Base-by-base conservation (phyloP, 2,329 filamentous ascomycete species). In the Fusarium sp. region DNA sequence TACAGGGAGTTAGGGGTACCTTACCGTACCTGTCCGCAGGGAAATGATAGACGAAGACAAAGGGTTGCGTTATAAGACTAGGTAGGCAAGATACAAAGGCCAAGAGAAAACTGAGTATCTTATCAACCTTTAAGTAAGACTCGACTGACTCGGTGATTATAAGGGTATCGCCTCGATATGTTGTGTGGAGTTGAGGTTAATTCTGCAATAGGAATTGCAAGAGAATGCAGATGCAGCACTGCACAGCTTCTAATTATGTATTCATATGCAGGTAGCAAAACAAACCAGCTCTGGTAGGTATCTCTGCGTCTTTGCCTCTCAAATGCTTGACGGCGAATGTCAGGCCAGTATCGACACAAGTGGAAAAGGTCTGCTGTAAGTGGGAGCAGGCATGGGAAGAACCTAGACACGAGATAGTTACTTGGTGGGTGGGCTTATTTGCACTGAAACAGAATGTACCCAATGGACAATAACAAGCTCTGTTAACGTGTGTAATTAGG, bases 321-420 rank as follows among this genome's bases (percentile, higher is more conserved):
- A 37, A 28, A 40, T 32, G 52, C 37, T 47, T 43, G 46, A 54
- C 23, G 28, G 54, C 42, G 35, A 62, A 52, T 40, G 40, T 40
- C 59, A 69, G 67, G 65, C 59, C 64, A 64, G 57, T 43, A 64
- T 42, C 52, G 57, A 49, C 67, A 52, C 57, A 53, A 71, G 43
- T 50, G 67, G 50, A 42, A 42, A 33, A 43, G 54, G 28, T 19
- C 23, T 52, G 43, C 16, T 71, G 61, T 59, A 54, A 67, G 57
- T 64, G 60, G 35, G 57, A 33, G 49, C 32, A 52, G 49, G 11
- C 47, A 50, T 30, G 64, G 47, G 38, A 37, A 23, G 43, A 42
- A 23, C 33, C 42, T 23, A 44, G 33, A 47, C 53, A 64, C 46
- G 47, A 38, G 58, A 37, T 62, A 63, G 58, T 25, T 49, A 59